phyloP scores from a whole-genome alignment of 2,329 filamentous ascomycete genomes.

The Penicillium polonicum region DNA sequence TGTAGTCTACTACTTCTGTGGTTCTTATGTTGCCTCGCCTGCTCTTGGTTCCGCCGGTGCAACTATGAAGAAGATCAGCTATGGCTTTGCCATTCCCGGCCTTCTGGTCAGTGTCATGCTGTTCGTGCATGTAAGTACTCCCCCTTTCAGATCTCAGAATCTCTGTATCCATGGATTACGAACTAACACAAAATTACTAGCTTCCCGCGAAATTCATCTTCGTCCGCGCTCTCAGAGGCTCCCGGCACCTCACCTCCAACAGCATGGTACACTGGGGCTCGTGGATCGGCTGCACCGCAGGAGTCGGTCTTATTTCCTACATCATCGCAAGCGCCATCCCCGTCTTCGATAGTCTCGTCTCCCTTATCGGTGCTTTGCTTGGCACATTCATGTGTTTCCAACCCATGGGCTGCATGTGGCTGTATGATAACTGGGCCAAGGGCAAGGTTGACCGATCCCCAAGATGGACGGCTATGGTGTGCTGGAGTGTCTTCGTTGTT shows the following conservation, averaged over 20 bases:
- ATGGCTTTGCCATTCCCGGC: slow-evolving; percentile 37
- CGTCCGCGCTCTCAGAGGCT: slow-evolving; percentile 17
- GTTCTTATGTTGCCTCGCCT: slow-evolving; percentile 46
- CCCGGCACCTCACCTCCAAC: slow-evolving; percentile 19
- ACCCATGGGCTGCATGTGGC: slow-evolving; percentile 45
- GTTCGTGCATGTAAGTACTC: slow-evolving; percentile 19
- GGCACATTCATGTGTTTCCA: slow-evolving; percentile 24
- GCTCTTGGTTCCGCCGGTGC: slow-evolving; percentile 46
- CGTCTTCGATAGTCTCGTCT: slow-evolving; percentile 23
- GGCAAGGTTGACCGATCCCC: slow-evolving; percentile 16
- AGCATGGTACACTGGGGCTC: slow-evolving; percentile 19
- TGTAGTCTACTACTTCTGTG: slow-evolving; percentile 48
- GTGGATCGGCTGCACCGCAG: slow-evolving; percentile 20
- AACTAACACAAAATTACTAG: neutral
- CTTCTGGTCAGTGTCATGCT: slow-evolving; percentile 26
- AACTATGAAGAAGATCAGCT: slow-evolving; percentile 45
- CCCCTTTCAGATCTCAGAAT: neutral
- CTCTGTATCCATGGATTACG: neutral
- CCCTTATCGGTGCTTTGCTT: slow-evolving; percentile 23
- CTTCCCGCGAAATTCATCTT: slow-evolving; percentile 23
- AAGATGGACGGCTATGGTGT: slow-evolving; percentile 18
- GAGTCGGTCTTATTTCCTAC: slow-evolving; percentile 18
- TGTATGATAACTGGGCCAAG: slow-evolving; percentile 40
- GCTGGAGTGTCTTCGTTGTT: slow-evolving; percentile 37
- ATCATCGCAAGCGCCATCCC: slow-evolving; percentile 26